Conservation (phyloP, 2,329 filamentous ascomycete species). For the Cladosporium sp. region DNA sequence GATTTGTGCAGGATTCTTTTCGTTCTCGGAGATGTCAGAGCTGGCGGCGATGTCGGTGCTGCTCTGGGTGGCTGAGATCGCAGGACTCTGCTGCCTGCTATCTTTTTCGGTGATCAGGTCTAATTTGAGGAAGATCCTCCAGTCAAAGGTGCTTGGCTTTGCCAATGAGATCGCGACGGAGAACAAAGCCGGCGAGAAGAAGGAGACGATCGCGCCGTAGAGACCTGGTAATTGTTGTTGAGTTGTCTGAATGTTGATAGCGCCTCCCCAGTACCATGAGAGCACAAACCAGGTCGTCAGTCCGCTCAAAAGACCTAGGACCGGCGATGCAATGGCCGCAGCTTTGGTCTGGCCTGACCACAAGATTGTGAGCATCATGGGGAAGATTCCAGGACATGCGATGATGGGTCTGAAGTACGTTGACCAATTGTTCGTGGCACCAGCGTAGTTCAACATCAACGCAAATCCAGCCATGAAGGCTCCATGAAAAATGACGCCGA, state of each 20-base stretch:
- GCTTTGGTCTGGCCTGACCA: slow-evolving; percentile 45
- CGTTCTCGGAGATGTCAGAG: background rate
- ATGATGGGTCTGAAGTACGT: slow-evolving; percentile 41
- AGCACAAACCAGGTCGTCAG: slow-evolving; percentile 42
- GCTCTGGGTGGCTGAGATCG: background rate
- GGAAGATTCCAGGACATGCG: slow-evolving; percentile 43
- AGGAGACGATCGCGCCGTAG: slow-evolving; percentile 43
- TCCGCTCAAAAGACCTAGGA: slow-evolving; percentile 42
- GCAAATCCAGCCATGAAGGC: slow-evolving; percentile 47
- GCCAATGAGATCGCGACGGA: slow-evolving; percentile 42
- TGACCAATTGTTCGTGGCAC: slow-evolving; percentile 48
- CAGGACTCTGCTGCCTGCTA: slow-evolving; percentile 12
- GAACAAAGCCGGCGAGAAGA: slow-evolving; percentile 45
- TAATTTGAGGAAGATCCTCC: slow-evolving; percentile 45
- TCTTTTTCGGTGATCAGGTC: slow-evolving; percentile 42
- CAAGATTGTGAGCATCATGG: slow-evolving; percentile 41
- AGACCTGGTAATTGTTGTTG: slow-evolving; percentile 39
- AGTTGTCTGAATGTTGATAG: slow-evolving; percentile 40
- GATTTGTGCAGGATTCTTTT: background rate
- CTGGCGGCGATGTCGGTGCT: background rate
- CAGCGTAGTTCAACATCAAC: slow-evolving; percentile 46
- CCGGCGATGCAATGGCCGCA: slow-evolving; percentile 43
- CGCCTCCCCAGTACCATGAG: slow-evolving; percentile 37
- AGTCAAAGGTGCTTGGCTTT: slow-evolving; percentile 35
- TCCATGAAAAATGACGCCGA: slow-evolving; percentile 46